Conservation (phyloP, 2,329 filamentous ascomycete species). For the Fusarium bactridioides region DNA sequence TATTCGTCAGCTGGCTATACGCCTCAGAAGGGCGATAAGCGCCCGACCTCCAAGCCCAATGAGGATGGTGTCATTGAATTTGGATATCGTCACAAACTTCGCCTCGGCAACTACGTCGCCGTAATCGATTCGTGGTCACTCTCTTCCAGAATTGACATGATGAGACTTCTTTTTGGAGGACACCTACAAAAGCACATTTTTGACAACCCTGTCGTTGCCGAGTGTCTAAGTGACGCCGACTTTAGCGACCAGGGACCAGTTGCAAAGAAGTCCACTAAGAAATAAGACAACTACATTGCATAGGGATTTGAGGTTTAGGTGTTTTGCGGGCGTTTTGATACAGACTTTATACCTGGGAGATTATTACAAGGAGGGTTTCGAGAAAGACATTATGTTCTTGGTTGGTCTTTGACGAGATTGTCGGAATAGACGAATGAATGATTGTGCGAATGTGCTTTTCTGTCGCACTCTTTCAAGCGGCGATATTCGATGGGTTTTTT, state of each 20-base stretch:
- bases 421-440: background rate
- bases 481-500: background rate
- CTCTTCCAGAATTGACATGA: slow-evolving; percentile 56
- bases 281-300: background rate
- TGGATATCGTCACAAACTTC: slow-evolving; percentile 61
- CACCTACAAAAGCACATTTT: slow-evolving; percentile 52
- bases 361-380: background rate
- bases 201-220: slow-evolving; percentile 49
- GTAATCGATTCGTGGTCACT: slow-evolving; percentile 61
- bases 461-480: background rate
- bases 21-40: slow-evolving; percentile 51
- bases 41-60: slow-evolving; percentile 51
- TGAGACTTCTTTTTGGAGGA: slow-evolving; percentile 57
- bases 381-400: background rate
- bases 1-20: slow-evolving; percentile 59
- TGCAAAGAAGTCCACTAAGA: slow-evolving; percentile 17
- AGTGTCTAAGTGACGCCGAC: slow-evolving; percentile 50
- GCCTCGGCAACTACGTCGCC: slow-evolving; percentile 55
- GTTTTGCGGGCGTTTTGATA: slow-evolving; percentile 20
- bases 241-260: slow-evolving; percentile 40
- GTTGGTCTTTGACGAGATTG: background rate
- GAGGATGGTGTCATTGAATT: slow-evolving; percentile 57
- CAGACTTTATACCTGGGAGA: slow-evolving; percentile 12
- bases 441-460: background rate
- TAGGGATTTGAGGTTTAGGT: background rate